A percentile compares a stretch with the other conserved stretches of the same genome.
phyloP scores from a whole-genome alignment of 2,329 filamentous ascomycete species.

The Talaromyces sp. region DNA sequence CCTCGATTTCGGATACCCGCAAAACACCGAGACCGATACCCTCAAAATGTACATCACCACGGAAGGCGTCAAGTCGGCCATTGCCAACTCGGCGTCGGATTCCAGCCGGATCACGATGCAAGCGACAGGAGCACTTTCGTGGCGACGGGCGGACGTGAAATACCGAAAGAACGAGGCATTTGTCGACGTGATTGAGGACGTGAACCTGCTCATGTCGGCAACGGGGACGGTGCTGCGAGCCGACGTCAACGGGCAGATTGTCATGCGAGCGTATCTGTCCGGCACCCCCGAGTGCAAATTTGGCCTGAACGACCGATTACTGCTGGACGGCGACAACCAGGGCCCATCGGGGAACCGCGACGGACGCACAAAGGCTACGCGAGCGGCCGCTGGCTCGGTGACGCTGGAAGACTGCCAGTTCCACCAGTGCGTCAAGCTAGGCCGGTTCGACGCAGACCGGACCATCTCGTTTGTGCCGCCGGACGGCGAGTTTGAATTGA shows the following conservation, averaged over 20 bases:
- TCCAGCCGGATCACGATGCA: conserved; percentile 99
- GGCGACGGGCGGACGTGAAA: conserved; percentile 95
- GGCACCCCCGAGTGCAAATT: conserved; percentile 99
- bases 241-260: conserved; percentile 93
- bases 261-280: conserved; percentile 96
- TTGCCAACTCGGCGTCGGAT: conserved; percentile 65
- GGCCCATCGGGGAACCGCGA: conserved; percentile 37
- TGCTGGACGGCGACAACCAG: conserved; percentile 70
- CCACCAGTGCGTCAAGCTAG: conserved; percentile 96
- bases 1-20: conserved; percentile 96
- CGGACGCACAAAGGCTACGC: conserved; percentile 72
- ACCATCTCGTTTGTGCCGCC: conserved; percentile 97
- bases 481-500: conserved; percentile 96
- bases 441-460: conserved; percentile 91
- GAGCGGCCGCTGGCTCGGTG: conserved; percentile 90
- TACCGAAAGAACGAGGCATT: conserved; percentile 99
- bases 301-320: conserved; percentile 87
- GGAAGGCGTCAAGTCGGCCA: conserved; percentile 87
- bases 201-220: conserved; percentile 98
- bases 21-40: conserved; percentile 98
- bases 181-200: conserved; percentile 98
- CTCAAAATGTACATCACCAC: conserved; percentile 99
- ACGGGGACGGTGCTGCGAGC: conserved; percentile 90
- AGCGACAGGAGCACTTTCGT: conserved; percentile 92
- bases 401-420: conserved; percentile 98